These are phyloP conservation scores for Erythrophleum ivorense DNA, from an alignment of 331 rosid species.

Conservation along the genomic window DNA sequence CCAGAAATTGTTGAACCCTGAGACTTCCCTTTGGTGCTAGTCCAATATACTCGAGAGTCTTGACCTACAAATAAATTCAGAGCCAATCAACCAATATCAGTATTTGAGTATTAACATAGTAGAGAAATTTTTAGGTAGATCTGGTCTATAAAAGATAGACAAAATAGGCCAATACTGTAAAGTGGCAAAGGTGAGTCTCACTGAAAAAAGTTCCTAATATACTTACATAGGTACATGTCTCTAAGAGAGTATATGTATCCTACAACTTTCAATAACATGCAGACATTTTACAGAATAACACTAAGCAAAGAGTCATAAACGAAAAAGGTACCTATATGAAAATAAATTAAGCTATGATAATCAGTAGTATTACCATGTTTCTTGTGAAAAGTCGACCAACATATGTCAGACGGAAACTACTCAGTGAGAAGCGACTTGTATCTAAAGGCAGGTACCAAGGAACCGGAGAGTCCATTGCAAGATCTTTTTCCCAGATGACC, in stretches of 20 bases:
- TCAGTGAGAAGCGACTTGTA: constrained; percentile 48
- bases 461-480: constrained; percentile 59
- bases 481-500: constrained; percentile 82
- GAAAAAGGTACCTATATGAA: not conserved
- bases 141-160: not conserved
- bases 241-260: not conserved
- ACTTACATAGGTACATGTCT: not conserved
- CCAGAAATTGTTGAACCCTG: constrained; percentile 75
- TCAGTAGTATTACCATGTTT: constrained; percentile 59
- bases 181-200: not conserved
- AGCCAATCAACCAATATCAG: not conserved
- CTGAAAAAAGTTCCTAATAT: too few relatives aligned
- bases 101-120: not conserved
- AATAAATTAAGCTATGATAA: not conserved
- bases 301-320: not conserved
- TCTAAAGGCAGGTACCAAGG: constrained; percentile 86
- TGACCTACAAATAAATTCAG: constrained; percentile 54
- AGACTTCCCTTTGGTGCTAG: constrained; percentile 85
- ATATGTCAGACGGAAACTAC: constrained; percentile 73
- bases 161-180: not conserved
- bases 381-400: constrained; percentile 75
- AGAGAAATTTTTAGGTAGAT: not conserved
- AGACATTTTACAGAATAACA: constrained; percentile 1
- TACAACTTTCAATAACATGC: too few relatives aligned
- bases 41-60: constrained; percentile 59